Evolutionary conservation across 176 grass and related monocot genomes (phyloP), one percentile per base, ranked within the genome.

Genomic region (Microstegium vimineum): DNA sequence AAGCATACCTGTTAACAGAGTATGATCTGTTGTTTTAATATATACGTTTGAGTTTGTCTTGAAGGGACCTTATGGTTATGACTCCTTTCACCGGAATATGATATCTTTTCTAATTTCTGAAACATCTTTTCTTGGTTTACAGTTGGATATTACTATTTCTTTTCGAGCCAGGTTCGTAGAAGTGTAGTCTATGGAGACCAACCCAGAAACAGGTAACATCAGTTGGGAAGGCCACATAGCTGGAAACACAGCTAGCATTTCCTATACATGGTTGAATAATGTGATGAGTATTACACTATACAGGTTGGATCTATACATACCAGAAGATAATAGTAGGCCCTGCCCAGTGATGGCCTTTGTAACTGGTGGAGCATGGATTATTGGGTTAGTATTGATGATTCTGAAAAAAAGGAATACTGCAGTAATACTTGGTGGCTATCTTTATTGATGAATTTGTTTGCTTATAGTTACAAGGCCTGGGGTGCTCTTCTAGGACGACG

Each of bases 71-170:
- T 79, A 47, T 32, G n/a, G 10, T n/a, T 10, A 56, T 38, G 41
- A n/a, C 40, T 41, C 41, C 25, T 87, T 72, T 57, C 8, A 42
- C 62, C 35, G 69, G 13, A 77, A 54, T 73, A 59, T 18, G 2
- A 17, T 60, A 69, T 43, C 64, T 43, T 76, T 2, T 16, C 15
- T n/a, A 17, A 56, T 85, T 82, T 36, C 62, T 43, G 69, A 81
- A 82, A 64, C n/a, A 59, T 14, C 3, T 79, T 71, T 84, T 43
- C 36, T 75, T 46, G 36, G 69, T 47, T 71, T 88, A 74, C 87
- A 99, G 96, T 99, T 75, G 96, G 87, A 81, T 99, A 94, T 81
- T 95, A 99, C 73, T 99, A 99, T 93, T 99, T 95, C 79, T 95
- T 95, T 82, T 99, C 96, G 28, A 92, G 79, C 56, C 90, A 99